Evolutionary conservation across 2,329 filamentous ascomycete genomes (phyloP), one percentile per base, ranked within the genome.

Genomic region (Aspergillus phoenicis): DNA sequence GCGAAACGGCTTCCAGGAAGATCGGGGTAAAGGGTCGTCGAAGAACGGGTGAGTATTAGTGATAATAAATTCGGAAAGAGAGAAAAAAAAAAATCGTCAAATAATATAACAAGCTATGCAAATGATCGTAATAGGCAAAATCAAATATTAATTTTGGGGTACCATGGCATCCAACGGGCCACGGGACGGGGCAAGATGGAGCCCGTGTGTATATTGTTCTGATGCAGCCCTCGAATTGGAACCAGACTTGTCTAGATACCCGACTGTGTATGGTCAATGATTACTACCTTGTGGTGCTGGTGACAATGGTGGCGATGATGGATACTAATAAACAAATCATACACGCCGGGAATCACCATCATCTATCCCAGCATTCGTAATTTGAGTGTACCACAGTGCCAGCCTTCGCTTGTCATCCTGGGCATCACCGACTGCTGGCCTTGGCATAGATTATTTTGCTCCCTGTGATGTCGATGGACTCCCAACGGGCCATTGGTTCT

Each of bases 381-480:
- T 49, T 30, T 11, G 22, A 51, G 30, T 26, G 38, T 52, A 58
- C 47, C 54, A 38, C 62, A 60, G 51, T 52, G 51, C 33, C 53
- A 59, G 47, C 58, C 41, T 52, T 39, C 41, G 36, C 39, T 47
- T 33, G 41, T 30, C 8, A 52, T 56, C 51, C 60, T 61, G 61
- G 58, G 63, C 60, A 64, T 64, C 62, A 62, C 60, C 56, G 62
- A 59, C 59, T 49, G 49, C 52, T 53, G 36, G 33, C 36, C 58
- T 60, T 52, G 54, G 43, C 58, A 45, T 45, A 24, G 28, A 57
- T 58, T 58, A 45, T 53, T 51, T 59, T 26, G 45, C 43, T 57
- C 24, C 28, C 33, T 43, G 22, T 30, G 26, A 48, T 43, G 52
- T 45, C 56, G 48, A 60, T 62, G 57, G 62, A 57, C 54, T n/a